Evolutionary conservation across 2,329 filamentous ascomycete species (phyloP), one percentile per base, ranked within the genome.

Genomic region (Lachnellula subtilissima): DNA sequence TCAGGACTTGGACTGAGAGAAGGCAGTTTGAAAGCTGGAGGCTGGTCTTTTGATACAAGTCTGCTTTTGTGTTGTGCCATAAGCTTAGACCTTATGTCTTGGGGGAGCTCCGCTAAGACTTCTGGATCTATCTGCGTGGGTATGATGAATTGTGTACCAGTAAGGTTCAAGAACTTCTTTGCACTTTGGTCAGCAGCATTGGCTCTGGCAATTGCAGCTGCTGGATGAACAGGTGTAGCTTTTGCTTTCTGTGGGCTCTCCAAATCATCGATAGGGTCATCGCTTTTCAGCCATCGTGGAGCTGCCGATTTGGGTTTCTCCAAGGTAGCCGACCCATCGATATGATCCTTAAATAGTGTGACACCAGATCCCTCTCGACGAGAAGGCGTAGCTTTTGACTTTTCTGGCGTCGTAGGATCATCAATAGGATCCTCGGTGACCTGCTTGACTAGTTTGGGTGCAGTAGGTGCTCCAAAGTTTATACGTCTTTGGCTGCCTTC

Each of bases 101-200:
- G 78, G 0, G 93, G 93, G 3, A 99, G 78, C 66, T 95, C 91
- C 1, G 88, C 88, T 3, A 97, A 73, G 0, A 96, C 87, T n/a
- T 80, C 77, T 0, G 87, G 85, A 68, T 99, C 94, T 2, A 89
- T 81, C 63, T 96, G 89, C 1, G 82, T 82, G 0, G 94, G 94
- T 64, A 99, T 78, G 48, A 97, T 83, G 66, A 99, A 99, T 66
- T 99, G 94, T 0, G 93, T 96, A 2, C 93, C 91, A 3, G 84
- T 78, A 3, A 90, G 81, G 66, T 97, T 96, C 22, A 96, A 75
- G 1, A 86, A 86, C 6, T 81, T 83, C 59, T 80, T 87, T 22
- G 87, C 75, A 72, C 83, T 75, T 61, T 74, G 57, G 54, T 71
- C 74, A 40, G 78, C 73, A 50, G 62, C 67, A 55, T 74, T 77